phyloP scores from a whole-genome alignment of 495 filamentous ascomycete genomes.

The Podospora comata region DNA sequence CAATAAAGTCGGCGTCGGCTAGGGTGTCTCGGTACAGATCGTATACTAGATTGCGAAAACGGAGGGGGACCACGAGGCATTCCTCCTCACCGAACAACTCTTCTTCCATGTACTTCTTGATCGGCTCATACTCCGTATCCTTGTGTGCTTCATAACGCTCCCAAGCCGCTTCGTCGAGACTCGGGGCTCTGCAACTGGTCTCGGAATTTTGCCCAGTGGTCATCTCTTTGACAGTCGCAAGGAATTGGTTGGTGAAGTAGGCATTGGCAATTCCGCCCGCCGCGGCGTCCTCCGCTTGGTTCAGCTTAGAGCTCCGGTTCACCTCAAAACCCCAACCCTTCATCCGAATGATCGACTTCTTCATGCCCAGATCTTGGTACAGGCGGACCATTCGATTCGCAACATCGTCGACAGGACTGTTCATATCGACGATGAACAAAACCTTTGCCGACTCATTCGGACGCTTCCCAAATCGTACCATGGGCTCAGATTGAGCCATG shows the following conservation, averaged over 20 bases:
- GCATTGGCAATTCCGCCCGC: background rate
- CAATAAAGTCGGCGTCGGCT: conserved; percentile 25
- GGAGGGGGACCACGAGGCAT: background rate
- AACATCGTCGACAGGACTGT: conserved; percentile 23
- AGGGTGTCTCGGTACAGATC: conserved; percentile 25
- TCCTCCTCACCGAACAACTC: conserved; percentile 8
- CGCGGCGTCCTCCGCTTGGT: conserved; percentile 11
- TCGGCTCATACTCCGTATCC: background rate
- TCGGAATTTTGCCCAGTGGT: background rate
- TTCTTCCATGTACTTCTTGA: conserved; percentile 12
- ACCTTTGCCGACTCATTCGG: conserved; percentile 16
- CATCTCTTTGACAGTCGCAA: conserved; percentile 10
- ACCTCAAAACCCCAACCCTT: conserved; percentile 18
- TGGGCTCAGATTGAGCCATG: conserved; percentile 15
- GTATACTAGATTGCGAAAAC: conserved; percentile 10
- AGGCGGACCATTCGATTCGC: conserved; percentile 17
- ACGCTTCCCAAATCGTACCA: background rate
- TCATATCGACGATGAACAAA: conserved; percentile 32
- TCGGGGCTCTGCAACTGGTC: conserved; percentile 10
- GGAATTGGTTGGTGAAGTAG: conserved; percentile 25
- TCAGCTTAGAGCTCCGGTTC: background rate
- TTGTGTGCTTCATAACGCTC: conserved; percentile 16
- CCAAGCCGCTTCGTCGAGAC: conserved; percentile 28
- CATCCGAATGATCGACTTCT: conserved; percentile 24
- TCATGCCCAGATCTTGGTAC: conserved; percentile 20